These are phyloP conservation scores for Trichophyton mentagrophytes DNA, from an alignment of 2,329 filamentous ascomycete species.

Conservation along the genomic window DNA sequence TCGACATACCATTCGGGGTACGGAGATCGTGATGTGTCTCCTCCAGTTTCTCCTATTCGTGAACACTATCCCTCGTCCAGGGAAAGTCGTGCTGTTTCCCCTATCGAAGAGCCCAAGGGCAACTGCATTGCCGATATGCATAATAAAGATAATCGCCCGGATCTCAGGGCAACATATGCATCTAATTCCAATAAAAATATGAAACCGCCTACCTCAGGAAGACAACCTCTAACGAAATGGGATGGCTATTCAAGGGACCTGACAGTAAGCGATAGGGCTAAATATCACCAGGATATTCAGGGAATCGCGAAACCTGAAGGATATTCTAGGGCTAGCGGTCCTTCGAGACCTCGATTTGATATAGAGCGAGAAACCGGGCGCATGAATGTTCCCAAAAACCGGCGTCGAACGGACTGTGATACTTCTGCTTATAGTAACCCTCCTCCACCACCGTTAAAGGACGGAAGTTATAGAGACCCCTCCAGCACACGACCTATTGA, in stretches of 20 bases:
- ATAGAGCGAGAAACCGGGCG: slow-evolving; percentile 29
- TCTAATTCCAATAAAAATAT: background rate
- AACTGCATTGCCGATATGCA: background rate
- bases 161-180: background rate
- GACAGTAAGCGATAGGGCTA: slow-evolving; percentile 44
- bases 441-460: slow-evolving; percentile 49
- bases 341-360: slow-evolving; percentile 20
- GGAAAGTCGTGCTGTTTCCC: slow-evolving; percentile 29
- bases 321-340: slow-evolving; percentile 17
- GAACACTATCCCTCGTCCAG: slow-evolving; percentile 11
- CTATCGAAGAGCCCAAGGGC: slow-evolving; percentile 23
- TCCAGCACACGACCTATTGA: background rate
- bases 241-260: slow-evolving; percentile 56
- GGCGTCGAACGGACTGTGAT: slow-evolving; percentile 25
- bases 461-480: slow-evolving; percentile 39
- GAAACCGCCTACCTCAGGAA: slow-evolving; percentile 7
- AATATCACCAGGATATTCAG: slow-evolving; percentile 45
- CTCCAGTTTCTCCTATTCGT: slow-evolving; percentile 32
- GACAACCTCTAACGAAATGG: slow-evolving; percentile 34
- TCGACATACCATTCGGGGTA: slow-evolving; percentile 6
- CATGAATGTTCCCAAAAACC: slow-evolving; percentile 23
- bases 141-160: background rate
- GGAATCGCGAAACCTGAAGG: slow-evolving; percentile 24
- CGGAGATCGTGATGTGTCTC: slow-evolving; percentile 29
- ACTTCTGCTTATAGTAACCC: slow-evolving; percentile 21